Evolutionary conservation across 2,329 filamentous ascomycete genomes (phyloP).

Genomic region (Triangularia verruculosa): DNA sequence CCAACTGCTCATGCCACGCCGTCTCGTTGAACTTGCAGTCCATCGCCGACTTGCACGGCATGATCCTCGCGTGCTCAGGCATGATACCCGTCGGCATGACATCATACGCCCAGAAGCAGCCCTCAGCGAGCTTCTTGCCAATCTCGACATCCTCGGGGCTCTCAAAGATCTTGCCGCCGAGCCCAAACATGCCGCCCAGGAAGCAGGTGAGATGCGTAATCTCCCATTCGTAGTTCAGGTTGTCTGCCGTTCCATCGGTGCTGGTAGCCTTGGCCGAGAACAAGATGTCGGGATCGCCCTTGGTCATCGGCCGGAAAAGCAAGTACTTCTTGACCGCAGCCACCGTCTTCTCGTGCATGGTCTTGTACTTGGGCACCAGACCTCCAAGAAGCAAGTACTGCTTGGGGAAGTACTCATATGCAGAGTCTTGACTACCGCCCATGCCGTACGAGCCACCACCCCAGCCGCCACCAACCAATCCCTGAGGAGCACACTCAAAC

Average conservation of each 20-base stretch:
- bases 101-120: slow-evolving; percentile 68
- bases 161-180: slow-evolving; percentile 62
- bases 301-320: slow-evolving; percentile 74
- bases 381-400: slow-evolving; percentile 77
- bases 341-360: slow-evolving; percentile 67
- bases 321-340: slow-evolving; percentile 69
- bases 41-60: slow-evolving; percentile 47
- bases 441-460: slow-evolving; percentile 53
- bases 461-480: slow-evolving; percentile 48
- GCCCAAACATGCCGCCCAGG: slow-evolving; percentile 66
- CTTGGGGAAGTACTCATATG: slow-evolving; percentile 69
- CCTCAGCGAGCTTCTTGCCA: slow-evolving; percentile 61
- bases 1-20: slow-evolving; percentile 47
- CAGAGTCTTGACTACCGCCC: slow-evolving; percentile 66
- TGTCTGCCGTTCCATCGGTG: slow-evolving; percentile 39
- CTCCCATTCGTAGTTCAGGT: slow-evolving; percentile 54
- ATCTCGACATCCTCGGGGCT: slow-evolving; percentile 59
- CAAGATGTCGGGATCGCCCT: slow-evolving; percentile 66
- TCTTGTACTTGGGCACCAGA: slow-evolving; percentile 66
- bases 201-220: slow-evolving; percentile 65
- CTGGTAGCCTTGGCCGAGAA: slow-evolving; percentile 64
- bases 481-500: slow-evolving; percentile 57
- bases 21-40: slow-evolving; percentile 55
- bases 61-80: slow-evolving; percentile 53
- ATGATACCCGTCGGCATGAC: slow-evolving; percentile 60